Conservation (phyloP, 2,329 filamentous ascomycete genomes). For the Ceratocystis huliohia region DNA sequence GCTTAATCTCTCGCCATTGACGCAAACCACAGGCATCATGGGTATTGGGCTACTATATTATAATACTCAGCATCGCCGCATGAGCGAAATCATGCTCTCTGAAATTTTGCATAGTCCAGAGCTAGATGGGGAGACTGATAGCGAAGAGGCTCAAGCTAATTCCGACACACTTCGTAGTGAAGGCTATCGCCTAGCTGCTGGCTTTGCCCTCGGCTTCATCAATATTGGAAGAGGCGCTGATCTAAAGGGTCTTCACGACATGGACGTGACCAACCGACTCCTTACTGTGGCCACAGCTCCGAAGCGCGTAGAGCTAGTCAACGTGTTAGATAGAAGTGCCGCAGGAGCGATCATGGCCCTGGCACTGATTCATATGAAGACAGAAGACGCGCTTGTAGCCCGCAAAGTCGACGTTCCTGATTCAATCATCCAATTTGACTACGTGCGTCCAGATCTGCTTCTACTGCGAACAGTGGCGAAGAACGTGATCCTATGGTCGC, state of each 20-base stretch:
- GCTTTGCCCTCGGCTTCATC: conserved; percentile 85
- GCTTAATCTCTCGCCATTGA: conserved; percentile 80
- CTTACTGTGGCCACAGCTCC: conserved; percentile 74
- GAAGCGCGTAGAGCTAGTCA: conserved; percentile 82
- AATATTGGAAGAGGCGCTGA: conserved; percentile 87
- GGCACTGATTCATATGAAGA: conserved; percentile 93
- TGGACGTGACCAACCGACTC: conserved; percentile 81
- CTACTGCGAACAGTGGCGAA: conserved; percentile 78
- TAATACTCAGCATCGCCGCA: conserved; percentile 88
- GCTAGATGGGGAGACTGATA: neutral
- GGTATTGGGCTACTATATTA: conserved; percentile 90
- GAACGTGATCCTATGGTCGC: conserved; percentile 85
- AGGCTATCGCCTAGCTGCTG: conserved; percentile 89
- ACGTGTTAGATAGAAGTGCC: conserved; percentile 83
- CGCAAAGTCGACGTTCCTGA: conserved; percentile 88
- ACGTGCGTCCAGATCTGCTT: conserved; percentile 85
- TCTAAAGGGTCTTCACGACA: conserved; percentile 78
- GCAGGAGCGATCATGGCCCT: conserved; percentile 87
- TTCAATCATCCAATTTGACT: conserved; percentile 83
- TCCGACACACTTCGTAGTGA: conserved; percentile 80
- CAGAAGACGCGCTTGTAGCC: conserved; percentile 73
- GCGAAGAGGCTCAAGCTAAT: conserved; percentile 58
- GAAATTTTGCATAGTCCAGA: conserved; percentile 67
- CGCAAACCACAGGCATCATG: conserved; percentile 93
- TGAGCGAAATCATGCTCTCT: conserved; percentile 98